Percentiles rank a stretch among this genome's conserved stretches.
phyloP scores from a whole-genome alignment of 129 eudicot species.

The Chrysanthemum seticuspe region DNA sequence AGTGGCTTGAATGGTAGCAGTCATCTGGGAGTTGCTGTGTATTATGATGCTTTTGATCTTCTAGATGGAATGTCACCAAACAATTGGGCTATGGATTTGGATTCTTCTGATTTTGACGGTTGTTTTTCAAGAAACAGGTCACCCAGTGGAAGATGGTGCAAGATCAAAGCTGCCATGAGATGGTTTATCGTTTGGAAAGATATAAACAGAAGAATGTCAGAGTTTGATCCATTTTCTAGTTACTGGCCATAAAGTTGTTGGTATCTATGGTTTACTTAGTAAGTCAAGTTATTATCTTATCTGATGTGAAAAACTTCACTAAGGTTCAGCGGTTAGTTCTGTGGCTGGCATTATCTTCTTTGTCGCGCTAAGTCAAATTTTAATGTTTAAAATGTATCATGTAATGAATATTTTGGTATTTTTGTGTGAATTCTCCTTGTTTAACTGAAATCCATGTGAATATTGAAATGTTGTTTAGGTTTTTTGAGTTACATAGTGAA shows the following conservation, averaged over 20 bases:
- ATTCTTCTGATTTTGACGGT: conserved; percentile 18
- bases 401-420: neutral
- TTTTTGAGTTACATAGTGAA: neutral
- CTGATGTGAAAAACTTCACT: neutral
- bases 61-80: conserved; percentile 22
- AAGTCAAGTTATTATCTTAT: neutral
- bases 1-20: conserved; percentile 13
- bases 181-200: conserved; percentile 23
- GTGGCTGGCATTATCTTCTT: conserved; percentile 21
- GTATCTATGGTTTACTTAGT: neutral
- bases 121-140: conserved; percentile 18
- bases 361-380: conserved; percentile 10
- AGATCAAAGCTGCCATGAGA: conserved; percentile 25
- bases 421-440: neutral
- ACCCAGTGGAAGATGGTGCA: conserved; percentile 31
- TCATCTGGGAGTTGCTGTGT: conserved; percentile 13
- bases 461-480: neutral
- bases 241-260: neutral
- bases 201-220: conserved; percentile 15
- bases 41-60: conserved; percentile 25
- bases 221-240: conserved; percentile 11
- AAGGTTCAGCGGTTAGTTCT: neutral
- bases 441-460: neutral
- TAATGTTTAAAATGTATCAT: conserved; percentile 20
- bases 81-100: conserved; percentile 14